Evolutionary conservation across 2,329 filamentous ascomycete species (phyloP).

Genomic region (Cladosporium sp.): DNA sequence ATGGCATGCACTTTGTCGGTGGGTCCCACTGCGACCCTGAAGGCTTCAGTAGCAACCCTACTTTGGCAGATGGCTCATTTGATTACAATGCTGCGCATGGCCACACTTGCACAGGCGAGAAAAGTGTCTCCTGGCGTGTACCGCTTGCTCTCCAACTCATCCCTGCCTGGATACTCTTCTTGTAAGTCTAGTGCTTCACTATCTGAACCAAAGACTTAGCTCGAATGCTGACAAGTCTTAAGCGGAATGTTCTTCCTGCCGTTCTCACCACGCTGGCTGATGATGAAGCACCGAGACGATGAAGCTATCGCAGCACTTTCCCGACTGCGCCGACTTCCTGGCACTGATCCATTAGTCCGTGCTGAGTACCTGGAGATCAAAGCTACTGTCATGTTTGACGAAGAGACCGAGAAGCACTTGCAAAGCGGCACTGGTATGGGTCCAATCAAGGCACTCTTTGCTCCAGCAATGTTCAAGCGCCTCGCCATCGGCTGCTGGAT

Average conservation of each 20-base stretch:
- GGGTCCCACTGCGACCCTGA: not conserved
- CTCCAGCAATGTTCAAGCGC: conserved; percentile 16
- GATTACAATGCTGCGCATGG: no score
- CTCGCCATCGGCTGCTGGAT: conserved; percentile 18
- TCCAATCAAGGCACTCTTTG: not conserved
- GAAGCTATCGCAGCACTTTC: conserved; percentile 64
- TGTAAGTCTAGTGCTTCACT: no score
- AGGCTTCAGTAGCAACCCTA: no score
- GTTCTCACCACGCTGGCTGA: conserved; percentile 71
- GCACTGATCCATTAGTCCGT: conserved; percentile 64
- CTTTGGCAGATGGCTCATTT: no score
- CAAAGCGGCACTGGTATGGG: not conserved
- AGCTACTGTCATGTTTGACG: conserved; percentile 72
- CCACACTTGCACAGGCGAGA: conserved; percentile 39
- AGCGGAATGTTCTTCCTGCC: conserved; percentile 64
- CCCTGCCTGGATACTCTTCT: conserved; percentile 35
- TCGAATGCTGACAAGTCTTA: conserved; percentile 24
- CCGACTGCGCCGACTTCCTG: conserved; percentile 56
- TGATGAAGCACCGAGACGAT: conserved; percentile 64
- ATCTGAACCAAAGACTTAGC: no score
- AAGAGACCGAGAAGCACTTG: not conserved
- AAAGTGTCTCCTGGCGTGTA: conserved; percentile 69
- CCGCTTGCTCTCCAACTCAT: conserved; percentile 68
- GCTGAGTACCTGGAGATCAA: conserved; percentile 79
- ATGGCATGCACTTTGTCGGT: conserved; percentile 30